Evolutionary conservation across 768 basidiomycete genomes (phyloP), one percentile per base, ranked within the genome.

Genomic region (Phlebiopsis flavidoalba): DNA sequence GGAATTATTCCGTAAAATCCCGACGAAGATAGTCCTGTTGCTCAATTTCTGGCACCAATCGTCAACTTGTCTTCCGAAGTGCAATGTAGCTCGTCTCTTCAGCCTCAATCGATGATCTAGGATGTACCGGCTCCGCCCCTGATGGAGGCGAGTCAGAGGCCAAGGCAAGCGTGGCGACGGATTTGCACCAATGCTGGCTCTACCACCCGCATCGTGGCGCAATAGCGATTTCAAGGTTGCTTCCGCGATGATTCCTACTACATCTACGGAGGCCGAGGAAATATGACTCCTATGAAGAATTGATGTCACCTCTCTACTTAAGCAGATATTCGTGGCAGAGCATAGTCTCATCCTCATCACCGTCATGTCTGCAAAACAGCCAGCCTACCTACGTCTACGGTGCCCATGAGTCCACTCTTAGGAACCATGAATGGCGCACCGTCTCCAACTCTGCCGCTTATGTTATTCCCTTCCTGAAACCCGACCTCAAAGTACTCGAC

Each of bases 401-500:
- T 8, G 45, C 52, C 21, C 46, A 53, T 21, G 47, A 58, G 24
- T 59, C 61, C 14, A 40, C 57, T 36, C 45, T 62, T n/a, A 57
- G 61, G 11, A 33, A 43, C 17, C 61, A 71, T 62, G 66, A 62
- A 26, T 70, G 67, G 69, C 69, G 70, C 31, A 81, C 78, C 14
- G 79, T 71, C 15, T 58, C 72, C 21, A 77, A 80, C 67, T 78
- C 77, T 0, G 77, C 79, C 2, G 71, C 70, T 0, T 77, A 76
- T 65, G 71, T 82, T 22, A 57, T 80, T 36, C 67, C 69, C 10
- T 67, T 71, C 43, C 65, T 81, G 33, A 67, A 72, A 24, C 75
- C 77, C 0, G 57, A 66, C 50, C 74, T 77, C 73, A 61, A 68
- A 37, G 73, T 83, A 58, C 77, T 83, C 47, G 82, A 83, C 65